Evolutionary conservation across 768 basidiomycete species (phyloP).

Genomic region (Boletus sp.): DNA sequence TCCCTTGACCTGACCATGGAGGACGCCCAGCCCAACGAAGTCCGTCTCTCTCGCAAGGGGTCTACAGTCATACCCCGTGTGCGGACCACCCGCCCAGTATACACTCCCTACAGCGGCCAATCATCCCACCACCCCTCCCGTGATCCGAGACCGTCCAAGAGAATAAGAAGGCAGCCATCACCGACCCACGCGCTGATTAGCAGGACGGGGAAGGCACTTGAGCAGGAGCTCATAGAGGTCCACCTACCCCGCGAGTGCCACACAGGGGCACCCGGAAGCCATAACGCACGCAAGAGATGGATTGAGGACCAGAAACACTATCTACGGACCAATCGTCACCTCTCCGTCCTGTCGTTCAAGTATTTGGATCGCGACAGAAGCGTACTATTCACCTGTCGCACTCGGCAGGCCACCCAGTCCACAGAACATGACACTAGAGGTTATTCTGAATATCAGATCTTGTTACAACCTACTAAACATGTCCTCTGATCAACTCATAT

Average conservation of each 20-base stretch:
- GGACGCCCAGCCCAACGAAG: constrained; percentile 40
- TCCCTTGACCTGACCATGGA: constrained; percentile 22
- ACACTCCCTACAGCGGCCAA: neutral
- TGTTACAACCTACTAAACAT: neutral
- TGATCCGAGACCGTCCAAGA: constrained; percentile 3
- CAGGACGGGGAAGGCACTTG: neutral
- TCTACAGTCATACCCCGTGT: constrained; percentile 28
- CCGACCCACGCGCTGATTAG: neutral
- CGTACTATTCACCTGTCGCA: constrained; percentile 10
- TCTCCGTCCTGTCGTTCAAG: constrained; percentile 9
- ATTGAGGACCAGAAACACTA: constrained; percentile 7
- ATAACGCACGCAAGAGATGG: constrained; percentile 12
- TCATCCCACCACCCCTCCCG: neutral
- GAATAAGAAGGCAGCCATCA: neutral
- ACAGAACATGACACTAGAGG: neutral
- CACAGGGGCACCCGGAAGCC: constrained; percentile 6
- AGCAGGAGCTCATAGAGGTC: constrained; percentile 1
- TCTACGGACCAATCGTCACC: constrained; percentile 4
- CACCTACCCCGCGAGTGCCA: constrained; percentile 14
- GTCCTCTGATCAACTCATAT: constrained; percentile 1
- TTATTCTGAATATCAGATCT: neutral
- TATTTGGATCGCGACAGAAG: constrained; percentile 2
- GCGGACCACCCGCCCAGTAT: neutral
- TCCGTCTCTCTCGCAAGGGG: constrained; percentile 35
- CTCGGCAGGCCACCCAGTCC: neutral